Percentiles rank a stretch among this genome's conserved stretches.
Conservation (phyloP, 164 flowering plant genomes). For the Aristolochia californica region DNA sequence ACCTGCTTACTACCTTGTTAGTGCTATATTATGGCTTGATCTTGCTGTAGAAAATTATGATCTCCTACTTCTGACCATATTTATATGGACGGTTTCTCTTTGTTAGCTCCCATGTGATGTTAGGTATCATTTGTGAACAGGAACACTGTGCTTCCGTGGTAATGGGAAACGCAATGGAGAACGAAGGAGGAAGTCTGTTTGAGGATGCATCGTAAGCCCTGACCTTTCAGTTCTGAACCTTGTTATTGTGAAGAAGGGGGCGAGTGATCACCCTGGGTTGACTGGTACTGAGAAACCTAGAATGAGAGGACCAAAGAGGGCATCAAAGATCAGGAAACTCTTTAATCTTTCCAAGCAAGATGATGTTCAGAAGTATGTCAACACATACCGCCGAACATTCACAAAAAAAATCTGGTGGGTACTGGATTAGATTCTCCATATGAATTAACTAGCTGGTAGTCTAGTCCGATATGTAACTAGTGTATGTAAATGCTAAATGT, state of each 20-base stretch:
- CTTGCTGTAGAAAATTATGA: too few species aligned
- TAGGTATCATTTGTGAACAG: conserved; percentile 11
- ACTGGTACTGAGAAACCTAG: conserved; percentile 60
- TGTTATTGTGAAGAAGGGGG: conserved; percentile 68
- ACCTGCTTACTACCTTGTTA: too few species aligned
- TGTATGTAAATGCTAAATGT: neutral
- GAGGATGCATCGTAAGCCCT: conserved; percentile 63
- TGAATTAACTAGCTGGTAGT: neutral
- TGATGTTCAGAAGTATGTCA: conserved; percentile 62
- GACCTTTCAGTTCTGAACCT: conserved; percentile 59
- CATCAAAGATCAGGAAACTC: conserved; percentile 57
- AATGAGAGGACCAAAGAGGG: conserved; percentile 70
- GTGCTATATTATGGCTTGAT: too few species aligned
- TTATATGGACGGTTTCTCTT: neutral
- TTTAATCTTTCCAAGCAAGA: conserved; percentile 58
- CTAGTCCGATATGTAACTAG: neutral
- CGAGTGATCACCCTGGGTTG: conserved; percentile 53
- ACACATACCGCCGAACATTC: conserved; percentile 53
- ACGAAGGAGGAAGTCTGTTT: conserved; percentile 58
- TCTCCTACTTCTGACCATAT: too few species aligned
- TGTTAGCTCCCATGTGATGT: neutral
- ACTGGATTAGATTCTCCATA: too few species aligned
- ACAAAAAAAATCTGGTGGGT: conserved; percentile 41
- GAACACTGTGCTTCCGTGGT: conserved; percentile 67
- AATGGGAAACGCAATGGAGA: conserved; percentile 58